Evolutionary conservation across 1,139 yeast species (phyloP).

Genomic region (Suzukiozyma palmioleophila): DNA sequence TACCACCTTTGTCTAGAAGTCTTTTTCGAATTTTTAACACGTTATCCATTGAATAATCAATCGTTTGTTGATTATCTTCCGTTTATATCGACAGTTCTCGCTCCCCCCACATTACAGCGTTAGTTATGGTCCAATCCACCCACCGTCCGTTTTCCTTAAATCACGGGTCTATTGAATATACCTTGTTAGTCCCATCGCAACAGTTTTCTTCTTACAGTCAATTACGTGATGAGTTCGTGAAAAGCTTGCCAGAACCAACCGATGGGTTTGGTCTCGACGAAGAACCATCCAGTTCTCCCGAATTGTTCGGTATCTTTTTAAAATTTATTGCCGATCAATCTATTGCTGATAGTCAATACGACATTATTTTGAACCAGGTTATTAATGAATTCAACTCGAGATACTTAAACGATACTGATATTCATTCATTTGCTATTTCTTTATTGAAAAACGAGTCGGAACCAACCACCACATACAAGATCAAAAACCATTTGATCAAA

Average conservation of each 20-base stretch:
- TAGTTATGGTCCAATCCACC: constrained; percentile 9
- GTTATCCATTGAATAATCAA: too few relatives aligned
- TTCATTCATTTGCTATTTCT: constrained; percentile 82
- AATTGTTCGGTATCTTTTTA: constrained; percentile 77
- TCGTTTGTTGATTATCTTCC: too few relatives aligned
- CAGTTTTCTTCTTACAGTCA: constrained; percentile 79
- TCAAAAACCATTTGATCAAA: constrained; percentile 62
- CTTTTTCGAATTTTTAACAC: too few relatives aligned
- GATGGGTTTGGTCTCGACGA: constrained; percentile 84
- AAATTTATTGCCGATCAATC: constrained; percentile 70
- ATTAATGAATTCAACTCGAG: constrained; percentile 80
- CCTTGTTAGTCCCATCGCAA: constrained; percentile 79
- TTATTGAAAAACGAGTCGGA: constrained; percentile 46
- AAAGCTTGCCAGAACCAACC: constrained; percentile 73
- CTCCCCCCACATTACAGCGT: not conserved
- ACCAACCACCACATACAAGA: constrained; percentile 68
- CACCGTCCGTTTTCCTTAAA: constrained; percentile 71
- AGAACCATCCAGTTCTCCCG: constrained; percentile 87
- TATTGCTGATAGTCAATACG: constrained; percentile 52
- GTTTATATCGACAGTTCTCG: too few relatives aligned
- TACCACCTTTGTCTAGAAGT: constrained; percentile 1
- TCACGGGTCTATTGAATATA: constrained; percentile 86
- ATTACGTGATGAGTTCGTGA: constrained; percentile 78
- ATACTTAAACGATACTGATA: constrained; percentile 57
- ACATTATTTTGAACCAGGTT: constrained; percentile 64